Evolutionary conservation across 2,329 filamentous ascomycete species (phyloP), one percentile per base, ranked within the genome.

Genomic region (Xylaria sp.): DNA sequence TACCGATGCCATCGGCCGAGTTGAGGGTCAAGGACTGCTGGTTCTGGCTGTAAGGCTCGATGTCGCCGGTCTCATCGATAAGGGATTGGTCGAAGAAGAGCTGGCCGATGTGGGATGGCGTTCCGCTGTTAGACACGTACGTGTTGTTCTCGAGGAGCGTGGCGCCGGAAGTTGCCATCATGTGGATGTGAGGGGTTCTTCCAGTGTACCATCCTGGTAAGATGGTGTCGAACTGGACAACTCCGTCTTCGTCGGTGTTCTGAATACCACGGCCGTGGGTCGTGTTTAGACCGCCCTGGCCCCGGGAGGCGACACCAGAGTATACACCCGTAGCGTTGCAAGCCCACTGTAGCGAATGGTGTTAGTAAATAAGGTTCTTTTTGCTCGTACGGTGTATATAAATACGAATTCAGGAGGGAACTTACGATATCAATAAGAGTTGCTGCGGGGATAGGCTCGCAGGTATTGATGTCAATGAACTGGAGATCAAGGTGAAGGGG

Each of bases 81-180:
- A 90, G 83, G 72, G 82, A 80, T 72, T 89, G 84, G 76, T 89
- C 86, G 76, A 89, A 86, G 82, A 88, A 90, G 64, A 89, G 78
- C 76, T 90, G 87, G n/a, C 87, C 87, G 54, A 89, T 84, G 78
- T 90, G 86, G 3, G 85, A 84, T 49, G 86, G 80, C 54, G 79
- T 81, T 36, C 86, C 83, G 68, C 82, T 83, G n/a, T 57, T 36
- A 1, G 66, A 55, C 31, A 79, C 74, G 55, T 75, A 75, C 59
- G 86, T 88, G 71, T 82, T 81, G 78, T 88, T 88, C 39, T 79
- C 70, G 46, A 84, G 80, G 9, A 83, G 73, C 6, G 76, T 77
- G 8, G 77, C 74, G 51, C 71, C 70, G 51, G 71, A 56, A 3
- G 75, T 76, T 54, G 67, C 71, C 70, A 75, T 71, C n/a, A 78